Conservation (phyloP, 495 filamentous ascomycete genomes). For the Xanthoparmelia taractica region DNA sequence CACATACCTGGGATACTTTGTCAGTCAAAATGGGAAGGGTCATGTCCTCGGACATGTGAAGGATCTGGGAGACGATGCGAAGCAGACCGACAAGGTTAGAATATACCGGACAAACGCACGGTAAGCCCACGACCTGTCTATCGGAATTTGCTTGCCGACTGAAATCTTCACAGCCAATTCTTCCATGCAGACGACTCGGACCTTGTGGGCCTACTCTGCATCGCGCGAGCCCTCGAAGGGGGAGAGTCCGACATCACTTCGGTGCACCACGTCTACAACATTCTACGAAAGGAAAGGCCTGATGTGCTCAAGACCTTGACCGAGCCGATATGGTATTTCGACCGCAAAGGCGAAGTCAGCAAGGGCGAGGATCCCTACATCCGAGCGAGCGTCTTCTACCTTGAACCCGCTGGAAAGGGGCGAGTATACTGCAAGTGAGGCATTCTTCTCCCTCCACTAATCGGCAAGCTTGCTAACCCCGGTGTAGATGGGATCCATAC, state of each 20-base stretch:
- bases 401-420: constrained; percentile 40
- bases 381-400: constrained; percentile 63
- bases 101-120: constrained; percentile 86
- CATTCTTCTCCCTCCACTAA: not conserved
- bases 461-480: not conserved
- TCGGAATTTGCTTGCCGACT: not conserved
- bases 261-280: constrained; percentile 76
- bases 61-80: constrained; percentile 76
- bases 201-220: constrained; percentile 78
- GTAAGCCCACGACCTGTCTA: constrained; percentile 33
- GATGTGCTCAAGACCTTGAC: constrained; percentile 70
- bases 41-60: constrained; percentile 89
- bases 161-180: constrained; percentile 42
- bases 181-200: constrained; percentile 82
- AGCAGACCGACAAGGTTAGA: constrained; percentile 70
- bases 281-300: constrained; percentile 62
- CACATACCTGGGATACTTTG: constrained; percentile 77
- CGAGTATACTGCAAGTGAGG: constrained; percentile 50
- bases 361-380: constrained; percentile 71
- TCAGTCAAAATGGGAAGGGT: constrained; percentile 78
- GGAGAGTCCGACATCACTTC: constrained; percentile 80
- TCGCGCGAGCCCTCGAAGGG: constrained; percentile 68
- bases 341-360: constrained; percentile 80
- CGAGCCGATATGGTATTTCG: constrained; percentile 83
- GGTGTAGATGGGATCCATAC: constrained; percentile 67